These are phyloP conservation scores for Trichoderma oligosporum DNA, from an alignment of 2,329 filamentous ascomycete genomes.

Conservation along the genomic window DNA sequence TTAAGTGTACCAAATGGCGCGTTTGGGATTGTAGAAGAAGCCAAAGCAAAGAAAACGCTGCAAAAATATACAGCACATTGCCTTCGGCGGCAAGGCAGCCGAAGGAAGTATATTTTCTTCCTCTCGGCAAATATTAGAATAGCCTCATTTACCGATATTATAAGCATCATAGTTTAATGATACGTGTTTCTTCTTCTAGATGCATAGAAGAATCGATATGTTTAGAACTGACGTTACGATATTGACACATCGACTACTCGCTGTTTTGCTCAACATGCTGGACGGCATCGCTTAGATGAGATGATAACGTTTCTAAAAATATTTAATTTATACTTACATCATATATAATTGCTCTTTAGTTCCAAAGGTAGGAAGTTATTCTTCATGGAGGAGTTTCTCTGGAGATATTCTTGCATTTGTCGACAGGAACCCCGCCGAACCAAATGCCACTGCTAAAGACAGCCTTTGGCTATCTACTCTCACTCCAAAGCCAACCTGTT, in stretches of 20 bases:
- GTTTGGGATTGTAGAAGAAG: background rate
- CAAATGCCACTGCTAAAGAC: background rate
- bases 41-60: background rate
- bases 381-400: background rate
- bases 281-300: background rate
- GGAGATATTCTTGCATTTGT: background rate
- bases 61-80: background rate
- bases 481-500: background rate
- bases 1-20: background rate
- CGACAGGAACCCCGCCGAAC: background rate
- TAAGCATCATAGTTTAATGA: slow-evolving; percentile 2
- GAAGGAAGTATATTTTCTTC: background rate
- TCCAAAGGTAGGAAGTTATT: background rate
- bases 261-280: background rate
- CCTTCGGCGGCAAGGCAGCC: background rate
- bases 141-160: background rate
- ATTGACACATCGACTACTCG: background rate
- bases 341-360: background rate
- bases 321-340: no score
- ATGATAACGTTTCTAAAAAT: background rate
- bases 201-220: background rate
- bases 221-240: background rate
- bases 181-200: background rate
- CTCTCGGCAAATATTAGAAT: background rate
- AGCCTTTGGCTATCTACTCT: background rate